A percentile compares a stretch with the other conserved stretches of the same genome.
Conservation (phyloP, 179 eudicot genomes). For the Drosera spatulata region DNA sequence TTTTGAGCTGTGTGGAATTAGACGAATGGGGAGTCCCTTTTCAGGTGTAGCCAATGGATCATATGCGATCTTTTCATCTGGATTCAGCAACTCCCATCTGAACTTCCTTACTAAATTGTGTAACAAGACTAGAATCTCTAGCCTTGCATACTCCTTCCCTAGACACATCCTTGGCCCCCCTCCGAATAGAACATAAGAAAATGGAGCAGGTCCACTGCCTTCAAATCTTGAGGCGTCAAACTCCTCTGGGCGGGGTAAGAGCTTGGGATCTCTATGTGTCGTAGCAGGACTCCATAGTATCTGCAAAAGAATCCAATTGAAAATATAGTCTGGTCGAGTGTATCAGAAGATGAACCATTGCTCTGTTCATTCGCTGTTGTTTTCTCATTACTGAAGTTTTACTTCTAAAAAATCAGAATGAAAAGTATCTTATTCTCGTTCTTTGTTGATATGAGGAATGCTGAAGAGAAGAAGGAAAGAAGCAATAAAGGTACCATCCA, state of each 20-base stretch:
- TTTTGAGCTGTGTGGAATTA: conserved; percentile 10
- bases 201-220: no score
- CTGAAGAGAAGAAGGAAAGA: neutral
- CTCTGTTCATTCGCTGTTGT: neutral
- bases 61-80: neutral
- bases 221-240: conserved; percentile 30
- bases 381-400: neutral
- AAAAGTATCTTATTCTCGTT: neutral
- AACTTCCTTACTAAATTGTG: no score
- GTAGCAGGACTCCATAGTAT: conserved; percentile 13
- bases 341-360: neutral
- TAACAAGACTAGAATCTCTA: no score
- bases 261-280: conserved; percentile 10
- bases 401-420: neutral
- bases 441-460: neutral
- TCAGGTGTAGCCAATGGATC: conserved; percentile 30
- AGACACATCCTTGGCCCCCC: no score
- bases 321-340: neutral
- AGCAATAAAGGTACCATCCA: conserved; percentile 26
- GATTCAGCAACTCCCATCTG: no score
- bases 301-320: conserved; percentile 6
- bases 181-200: no score
- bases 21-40: conserved; percentile 29
- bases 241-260: conserved; percentile 6
- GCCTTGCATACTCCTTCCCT: no score